These are phyloP conservation scores for Suillus americanus DNA, from an alignment of 768 basidiomycete genomes.

Conservation along the genomic window DNA sequence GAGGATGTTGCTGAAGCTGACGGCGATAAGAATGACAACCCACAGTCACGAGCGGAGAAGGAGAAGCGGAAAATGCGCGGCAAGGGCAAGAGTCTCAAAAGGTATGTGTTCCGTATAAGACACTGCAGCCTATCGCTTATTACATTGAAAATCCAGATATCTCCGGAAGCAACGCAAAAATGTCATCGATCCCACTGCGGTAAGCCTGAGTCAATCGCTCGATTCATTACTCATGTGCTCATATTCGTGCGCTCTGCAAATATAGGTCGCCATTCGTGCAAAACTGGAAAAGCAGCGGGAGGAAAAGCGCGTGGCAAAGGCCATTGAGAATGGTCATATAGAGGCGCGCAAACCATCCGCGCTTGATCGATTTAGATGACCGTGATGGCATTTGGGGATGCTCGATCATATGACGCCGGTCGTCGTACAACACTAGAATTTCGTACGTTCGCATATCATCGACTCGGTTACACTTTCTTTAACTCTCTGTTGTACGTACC, in stretches of 20 bases:
- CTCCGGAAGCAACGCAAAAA: constrained; percentile 93
- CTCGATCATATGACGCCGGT: too few relatives aligned
- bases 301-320: constrained; percentile 37
- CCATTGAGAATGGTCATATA: constrained; percentile 33
- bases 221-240: not conserved
- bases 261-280: constrained; percentile 59
- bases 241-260: not conserved
- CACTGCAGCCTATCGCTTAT: not conserved
- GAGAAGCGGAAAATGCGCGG: constrained; percentile 86
- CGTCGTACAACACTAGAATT: too few relatives aligned
- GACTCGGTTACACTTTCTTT: too few relatives aligned
- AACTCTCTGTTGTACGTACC: too few relatives aligned
- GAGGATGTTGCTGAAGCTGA: constrained; percentile 39
- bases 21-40: constrained; percentile 32
- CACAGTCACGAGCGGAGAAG: constrained; percentile 26
- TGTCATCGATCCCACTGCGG: constrained; percentile 82
- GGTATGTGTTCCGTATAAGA: constrained; percentile 36
- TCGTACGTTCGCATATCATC: too few relatives aligned
- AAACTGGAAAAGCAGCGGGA: constrained; percentile 62
- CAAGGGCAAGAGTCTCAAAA: constrained; percentile 81
- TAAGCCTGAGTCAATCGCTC: constrained; percentile 32
- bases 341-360: constrained; percentile 33
- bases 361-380: constrained; percentile 34
- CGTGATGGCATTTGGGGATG: constrained; percentile 12
- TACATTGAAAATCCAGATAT: constrained; percentile 38